Conservation (phyloP, 495 filamentous ascomycete species). For the Lophiostoma macrostomum region DNA sequence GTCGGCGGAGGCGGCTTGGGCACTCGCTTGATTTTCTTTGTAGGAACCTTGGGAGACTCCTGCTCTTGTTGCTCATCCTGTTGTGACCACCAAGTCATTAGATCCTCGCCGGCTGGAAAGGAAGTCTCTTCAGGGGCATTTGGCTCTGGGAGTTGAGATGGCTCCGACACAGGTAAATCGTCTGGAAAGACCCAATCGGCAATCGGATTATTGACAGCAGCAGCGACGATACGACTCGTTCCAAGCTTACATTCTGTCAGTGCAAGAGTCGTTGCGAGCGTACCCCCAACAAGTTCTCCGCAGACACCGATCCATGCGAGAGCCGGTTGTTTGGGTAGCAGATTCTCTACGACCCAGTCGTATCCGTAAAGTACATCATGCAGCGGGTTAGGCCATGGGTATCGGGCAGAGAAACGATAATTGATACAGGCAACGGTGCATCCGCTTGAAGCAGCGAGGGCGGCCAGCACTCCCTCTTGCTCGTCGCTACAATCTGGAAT, state of each 20-base stretch:
- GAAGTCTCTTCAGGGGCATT: conserved; percentile 17
- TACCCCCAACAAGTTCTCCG: conserved; percentile 56
- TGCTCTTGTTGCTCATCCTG: conserved; percentile 12
- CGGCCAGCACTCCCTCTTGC: conserved; percentile 18
- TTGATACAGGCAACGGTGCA: conserved; percentile 40
- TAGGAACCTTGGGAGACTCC: not conserved
- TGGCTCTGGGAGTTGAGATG: conserved; percentile 12
- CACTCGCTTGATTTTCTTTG: conserved; percentile 9
- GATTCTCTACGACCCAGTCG: conserved; percentile 45
- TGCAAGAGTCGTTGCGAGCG: conserved; percentile 56
- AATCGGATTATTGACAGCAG: conserved; percentile 44
- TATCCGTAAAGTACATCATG: conserved; percentile 45
- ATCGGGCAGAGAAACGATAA: conserved; percentile 35
- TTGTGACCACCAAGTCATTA: conserved; percentile 14
- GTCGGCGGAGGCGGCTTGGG: conserved; percentile 3
- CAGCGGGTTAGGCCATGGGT: conserved; percentile 42
- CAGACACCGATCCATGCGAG: conserved; percentile 45
- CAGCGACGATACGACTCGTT: conserved; percentile 38
- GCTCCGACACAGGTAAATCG: conserved; percentile 10
- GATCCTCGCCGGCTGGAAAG: conserved; percentile 18
- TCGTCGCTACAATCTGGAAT: conserved; percentile 7
- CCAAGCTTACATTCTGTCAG: conserved; percentile 53
- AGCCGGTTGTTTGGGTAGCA: conserved; percentile 23
- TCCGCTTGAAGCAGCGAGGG: conserved; percentile 26
- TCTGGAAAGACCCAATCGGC: conserved; percentile 43